Base-by-base conservation (phyloP, 73 alveolate genomes). In the Symbiodinium natans region DNA sequence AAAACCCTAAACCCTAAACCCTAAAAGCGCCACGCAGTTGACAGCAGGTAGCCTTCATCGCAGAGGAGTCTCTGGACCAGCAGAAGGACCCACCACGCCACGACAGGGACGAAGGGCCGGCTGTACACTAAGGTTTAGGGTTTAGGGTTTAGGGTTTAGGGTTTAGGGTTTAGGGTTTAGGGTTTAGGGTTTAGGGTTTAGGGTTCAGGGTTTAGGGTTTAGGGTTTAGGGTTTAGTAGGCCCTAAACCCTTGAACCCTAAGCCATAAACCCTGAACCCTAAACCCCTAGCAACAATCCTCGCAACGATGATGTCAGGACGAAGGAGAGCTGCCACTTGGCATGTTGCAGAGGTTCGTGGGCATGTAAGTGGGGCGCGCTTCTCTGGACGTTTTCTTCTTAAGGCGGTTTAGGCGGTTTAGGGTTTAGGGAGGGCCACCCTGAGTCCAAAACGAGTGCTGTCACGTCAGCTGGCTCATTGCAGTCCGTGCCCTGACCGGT, bases 281-380 rank as follows among this genome's bases (percentile, higher is more conserved):
- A 11, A 43, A 5, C 56, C 56, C 56, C 56, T 5, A 43, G 5
- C 19, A 48, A 52, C 13, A 27, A 52, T 43, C 68, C 21, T 11
- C 68, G 5, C 68, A 27, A 63, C 36, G 80, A 63, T 36, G 80
- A 63, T 13, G 36, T 29, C 80, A n/a, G 9, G 80, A 36, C 19
- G 80, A 63, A 19, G 80, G 80, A 29, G 80, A 63, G 80, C 33
- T 63, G 77, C 25, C 77, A 15, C 77, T 63, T 63, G 77, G 77
- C 21, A 21, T 27, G 68, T 52, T 23, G 63, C 63, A 43, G 19
- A 43, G 56, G 19, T 43, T 43, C 5, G 19, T 5, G 56, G 56
- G 19, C 11, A 11, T 5, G 56, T 43, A 43, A 43, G n/a, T n/a
- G n/a, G n/a, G n/a, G n/a, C n/a, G n/a, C n/a, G n/a, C n/a, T n/a